These are phyloP conservation scores for Paramecium tetraurelia DNA, from an alignment of 73 alveolate genomes.

Conservation along the genomic window DNA sequence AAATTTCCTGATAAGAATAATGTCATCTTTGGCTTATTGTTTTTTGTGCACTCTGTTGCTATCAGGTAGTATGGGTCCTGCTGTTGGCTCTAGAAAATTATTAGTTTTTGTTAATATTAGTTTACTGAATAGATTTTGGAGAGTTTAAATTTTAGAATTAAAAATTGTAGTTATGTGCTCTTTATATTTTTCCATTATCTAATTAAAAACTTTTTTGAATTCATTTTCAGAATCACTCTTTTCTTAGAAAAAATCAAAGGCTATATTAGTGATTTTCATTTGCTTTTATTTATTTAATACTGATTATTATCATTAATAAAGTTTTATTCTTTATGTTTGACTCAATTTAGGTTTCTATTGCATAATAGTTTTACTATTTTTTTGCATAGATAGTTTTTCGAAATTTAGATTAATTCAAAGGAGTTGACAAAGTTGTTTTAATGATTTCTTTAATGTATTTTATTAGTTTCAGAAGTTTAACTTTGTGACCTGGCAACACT, in stretches of 20 bases:
- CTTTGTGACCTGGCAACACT: constrained; percentile 63
- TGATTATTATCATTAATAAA: not conserved
- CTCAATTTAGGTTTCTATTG: constrained; percentile 2
- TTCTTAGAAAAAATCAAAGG: constrained; percentile 21
- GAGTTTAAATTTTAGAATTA: not conserved
- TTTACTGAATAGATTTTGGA: not conserved
- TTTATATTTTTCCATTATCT: constrained; percentile 17
- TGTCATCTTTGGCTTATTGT: constrained; percentile 1
- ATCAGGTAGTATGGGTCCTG: not conserved
- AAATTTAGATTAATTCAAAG: constrained; percentile 1
- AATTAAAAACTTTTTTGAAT: not conserved
- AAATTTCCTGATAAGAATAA: not conserved
- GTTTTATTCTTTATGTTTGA: not conserved
- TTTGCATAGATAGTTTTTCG: not conserved
- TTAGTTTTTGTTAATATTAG: not conserved
- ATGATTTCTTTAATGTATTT: not conserved
- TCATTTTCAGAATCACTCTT: not conserved
- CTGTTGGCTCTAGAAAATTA: not conserved
- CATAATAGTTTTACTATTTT: not conserved
- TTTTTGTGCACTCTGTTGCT: not conserved
- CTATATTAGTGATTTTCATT: not conserved
- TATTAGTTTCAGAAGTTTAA: not conserved
- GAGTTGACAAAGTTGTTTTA: not conserved
- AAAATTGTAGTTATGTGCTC: not conserved
- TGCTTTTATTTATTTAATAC: not conserved